A percentile compares a stretch with the other conserved stretches of the same genome.
Evolutionary conservation across 2,329 filamentous ascomycete species (phyloP).

Genomic region (Thyridium curvatum): DNA sequence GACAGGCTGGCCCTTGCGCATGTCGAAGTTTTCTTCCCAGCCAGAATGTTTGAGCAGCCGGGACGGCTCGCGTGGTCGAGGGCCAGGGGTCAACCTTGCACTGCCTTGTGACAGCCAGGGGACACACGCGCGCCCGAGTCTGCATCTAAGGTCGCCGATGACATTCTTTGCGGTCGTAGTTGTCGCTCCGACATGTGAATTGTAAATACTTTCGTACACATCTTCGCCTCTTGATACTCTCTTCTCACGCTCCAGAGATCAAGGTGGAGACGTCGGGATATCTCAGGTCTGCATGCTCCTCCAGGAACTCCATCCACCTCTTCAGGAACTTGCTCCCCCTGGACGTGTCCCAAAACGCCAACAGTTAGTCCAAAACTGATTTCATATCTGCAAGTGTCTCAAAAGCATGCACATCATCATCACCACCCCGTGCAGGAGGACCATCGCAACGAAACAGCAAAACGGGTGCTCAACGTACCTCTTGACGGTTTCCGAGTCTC

Average conservation of each 20-base stretch:
- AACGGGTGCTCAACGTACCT: constrained; percentile 57
- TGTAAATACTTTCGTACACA: too few relatives aligned
- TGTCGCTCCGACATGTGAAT: neutral
- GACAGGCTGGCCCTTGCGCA: too few relatives aligned
- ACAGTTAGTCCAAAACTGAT: too few relatives aligned
- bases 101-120: too few relatives aligned
- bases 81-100: neutral
- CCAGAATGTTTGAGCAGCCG: neutral
- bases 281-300: constrained; percentile 82
- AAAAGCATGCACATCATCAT: neutral
- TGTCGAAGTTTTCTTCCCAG: neutral
- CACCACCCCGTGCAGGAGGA: neutral
- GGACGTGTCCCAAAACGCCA: constrained; percentile 4
- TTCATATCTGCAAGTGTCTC: neutral
- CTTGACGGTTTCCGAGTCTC: constrained; percentile 88
- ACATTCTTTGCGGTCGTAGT: too few relatives aligned
- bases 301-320: constrained; percentile 84
- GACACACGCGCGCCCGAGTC: too few relatives aligned
- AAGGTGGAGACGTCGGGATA: constrained; percentile 65
- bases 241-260: constrained; percentile 15
- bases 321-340: constrained; percentile 84
- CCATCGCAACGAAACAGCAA: constrained; percentile 1
- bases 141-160: too few relatives aligned
- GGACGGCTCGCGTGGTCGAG: neutral
- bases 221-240: neutral